phyloP scores from a whole-genome alignment of 1,284 basidiomycete species.

The Ceratobasidium sp. region DNA sequence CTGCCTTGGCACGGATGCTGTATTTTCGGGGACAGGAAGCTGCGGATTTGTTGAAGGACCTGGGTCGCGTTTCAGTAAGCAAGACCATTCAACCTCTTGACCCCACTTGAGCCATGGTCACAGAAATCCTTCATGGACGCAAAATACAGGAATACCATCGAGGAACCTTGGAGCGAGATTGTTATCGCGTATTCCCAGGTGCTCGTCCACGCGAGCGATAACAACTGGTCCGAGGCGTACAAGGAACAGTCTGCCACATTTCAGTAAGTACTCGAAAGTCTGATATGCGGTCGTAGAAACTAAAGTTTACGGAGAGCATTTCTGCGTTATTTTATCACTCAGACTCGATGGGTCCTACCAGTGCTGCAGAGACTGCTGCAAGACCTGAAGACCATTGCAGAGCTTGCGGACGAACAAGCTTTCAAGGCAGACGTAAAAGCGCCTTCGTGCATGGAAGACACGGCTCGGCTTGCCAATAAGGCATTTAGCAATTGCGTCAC shows the following conservation, averaged over 20 bases:
- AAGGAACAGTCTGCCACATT: slow-evolving; percentile 73
- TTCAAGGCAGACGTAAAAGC: slow-evolving; percentile 61
- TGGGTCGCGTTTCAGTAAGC: slow-evolving; percentile 46
- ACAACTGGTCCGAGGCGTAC: slow-evolving; percentile 72
- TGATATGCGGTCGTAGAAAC: neutral
- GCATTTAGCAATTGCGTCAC: slow-evolving; percentile 90
- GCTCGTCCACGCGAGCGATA: slow-evolving; percentile 69
- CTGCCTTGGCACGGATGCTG: slow-evolving; percentile 71
- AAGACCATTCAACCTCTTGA: neutral
- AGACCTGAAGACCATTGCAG: slow-evolving; percentile 81
- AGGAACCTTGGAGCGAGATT: slow-evolving; percentile 80
- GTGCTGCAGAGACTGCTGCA: slow-evolving; percentile 78
- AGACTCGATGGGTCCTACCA: slow-evolving; percentile 82
- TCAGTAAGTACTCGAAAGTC: slow-evolving; percentile 37
- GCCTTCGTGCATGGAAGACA: slow-evolving; percentile 84
- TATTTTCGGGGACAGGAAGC: slow-evolving; percentile 53
- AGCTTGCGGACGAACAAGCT: slow-evolving; percentile 67
- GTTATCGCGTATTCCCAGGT: slow-evolving; percentile 78
- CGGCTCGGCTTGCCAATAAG: slow-evolving; percentile 88
- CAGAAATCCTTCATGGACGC: slow-evolving; percentile 51
- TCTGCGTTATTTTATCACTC: slow-evolving; percentile 74
- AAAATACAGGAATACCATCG: slow-evolving; percentile 67
- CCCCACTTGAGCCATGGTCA: neutral
- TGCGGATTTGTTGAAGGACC: slow-evolving; percentile 43
- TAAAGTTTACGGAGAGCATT: slow-evolving; percentile 61